Base-by-base conservation (phyloP, 805 yeast species). In the Wickerhamomyces pijperi region DNA sequence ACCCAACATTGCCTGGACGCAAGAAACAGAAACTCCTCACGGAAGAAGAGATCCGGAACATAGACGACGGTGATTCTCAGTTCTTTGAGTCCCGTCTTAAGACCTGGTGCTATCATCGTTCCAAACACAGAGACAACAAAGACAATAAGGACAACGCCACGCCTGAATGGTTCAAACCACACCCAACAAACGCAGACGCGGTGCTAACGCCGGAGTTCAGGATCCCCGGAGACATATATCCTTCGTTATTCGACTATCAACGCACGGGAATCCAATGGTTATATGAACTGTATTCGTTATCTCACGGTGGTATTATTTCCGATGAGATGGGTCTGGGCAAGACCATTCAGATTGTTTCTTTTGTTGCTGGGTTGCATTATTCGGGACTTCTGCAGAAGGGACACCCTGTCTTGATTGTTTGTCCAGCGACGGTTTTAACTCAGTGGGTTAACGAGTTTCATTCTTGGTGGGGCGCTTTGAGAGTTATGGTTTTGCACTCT, bases 251-350 rank as follows among this genome's bases (percentile, higher is more conserved):
- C 53, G 95, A 85, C 46, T 92, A 92, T 56, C 98, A 92, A 52
- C 84, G 84, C 51, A 92, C 97, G 0, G 86, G 97, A 45, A 97
- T 92, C 1, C 95, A 92, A 51, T 90, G 98, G 98, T 71, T 92
- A 2, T 88, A 94, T 80, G 98, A 92, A 54, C 64, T 92, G n/a
- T 80, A 83, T 51, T 69, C 76, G 17, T 97, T 21, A 7, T 21
- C 23, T 21, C 23, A 21, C 23, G 98, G 98, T 3, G 98, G 98
- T 0, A 92, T 92, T 18, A 71, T 92, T 32, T 97, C 97, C 19
- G 98, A 92, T 59, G 98, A 92, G 58, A 92, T 92, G 98, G 98
- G 98, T 0, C 61, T 92, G 15, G 98, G 98, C 2, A 92, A 92
- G 54, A 92, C 98, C 0, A 82, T 92, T 37, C 97, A 92, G 55